These are phyloP conservation scores for Alternaria triticimaculans DNA, from an alignment of 2,329 filamentous ascomycete species.

Conservation along the genomic window DNA sequence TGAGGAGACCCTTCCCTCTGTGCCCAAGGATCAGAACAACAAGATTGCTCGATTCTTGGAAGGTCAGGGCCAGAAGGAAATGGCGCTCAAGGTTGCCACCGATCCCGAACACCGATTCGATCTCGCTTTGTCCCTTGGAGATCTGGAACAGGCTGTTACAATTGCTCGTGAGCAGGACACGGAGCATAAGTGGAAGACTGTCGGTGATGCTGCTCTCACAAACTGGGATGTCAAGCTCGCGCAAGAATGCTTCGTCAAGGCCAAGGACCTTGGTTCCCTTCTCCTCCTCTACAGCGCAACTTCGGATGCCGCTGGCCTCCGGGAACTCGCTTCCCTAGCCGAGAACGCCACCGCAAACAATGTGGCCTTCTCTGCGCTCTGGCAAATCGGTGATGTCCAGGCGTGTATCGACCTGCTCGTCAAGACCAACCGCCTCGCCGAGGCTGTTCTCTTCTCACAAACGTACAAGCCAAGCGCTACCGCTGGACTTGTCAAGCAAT, in stretches of 20 bases:
- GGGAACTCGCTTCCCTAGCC: constrained; percentile 75
- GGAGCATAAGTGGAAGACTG: constrained; percentile 98
- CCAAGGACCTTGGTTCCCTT: constrained; percentile 87
- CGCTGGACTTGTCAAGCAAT: constrained; percentile 70
- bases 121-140: constrained; percentile 80
- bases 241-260: constrained; percentile 89
- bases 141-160: constrained; percentile 83
- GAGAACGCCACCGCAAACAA: constrained; percentile 83
- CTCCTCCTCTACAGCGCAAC: constrained; percentile 89
- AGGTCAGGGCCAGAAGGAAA: constrained; percentile 94
- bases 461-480: constrained; percentile 90
- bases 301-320: constrained; percentile 76
- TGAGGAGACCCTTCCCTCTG: constrained; percentile 79
- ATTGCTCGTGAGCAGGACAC: constrained; percentile 83
- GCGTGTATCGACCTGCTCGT: constrained; percentile 80
- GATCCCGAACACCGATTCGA: constrained; percentile 98
- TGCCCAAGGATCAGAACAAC: constrained; percentile 93
- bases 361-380: constrained; percentile 87
- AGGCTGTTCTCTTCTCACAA: constrained; percentile 90
- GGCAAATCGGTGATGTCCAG: constrained; percentile 83
- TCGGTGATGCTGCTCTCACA: constrained; percentile 87
- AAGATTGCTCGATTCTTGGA: constrained; percentile 98
- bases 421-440: constrained; percentile 78
- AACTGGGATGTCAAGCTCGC: constrained; percentile 88
- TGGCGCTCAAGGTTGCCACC: constrained; percentile 91